Evolutionary conservation across 164 flowering plant species (phyloP).

Genomic region (Akebia trifoliata): DNA sequence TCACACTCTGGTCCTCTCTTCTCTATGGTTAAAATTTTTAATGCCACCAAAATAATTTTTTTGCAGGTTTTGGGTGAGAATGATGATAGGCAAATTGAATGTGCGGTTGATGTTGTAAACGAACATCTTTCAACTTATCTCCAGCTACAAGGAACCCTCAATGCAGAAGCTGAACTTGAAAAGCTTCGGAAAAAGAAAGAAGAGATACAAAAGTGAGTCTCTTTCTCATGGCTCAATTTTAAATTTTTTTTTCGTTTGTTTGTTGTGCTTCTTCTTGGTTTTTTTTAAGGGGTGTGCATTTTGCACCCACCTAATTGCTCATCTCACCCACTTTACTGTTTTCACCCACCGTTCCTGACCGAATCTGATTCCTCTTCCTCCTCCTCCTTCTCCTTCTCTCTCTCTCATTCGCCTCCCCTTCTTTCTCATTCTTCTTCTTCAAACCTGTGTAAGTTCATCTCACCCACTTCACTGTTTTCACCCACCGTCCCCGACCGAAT

Average conservation of each 20-base stretch:
- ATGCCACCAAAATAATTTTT: background rate
- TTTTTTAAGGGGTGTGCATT: too few species aligned
- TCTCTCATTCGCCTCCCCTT: too few species aligned
- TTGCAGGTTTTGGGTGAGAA: conserved; percentile 54
- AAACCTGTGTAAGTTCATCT: too few species aligned
- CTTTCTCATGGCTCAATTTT: background rate
- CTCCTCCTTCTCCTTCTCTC: too few species aligned
- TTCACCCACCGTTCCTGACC: too few species aligned
- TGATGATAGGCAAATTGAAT: conserved; percentile 61
- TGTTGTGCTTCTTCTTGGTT: too few species aligned
- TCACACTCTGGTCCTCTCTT: background rate
- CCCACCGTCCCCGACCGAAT: too few species aligned
- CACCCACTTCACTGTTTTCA: too few species aligned
- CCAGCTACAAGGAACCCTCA: conserved; percentile 52
- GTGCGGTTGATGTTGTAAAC: conserved; percentile 64
- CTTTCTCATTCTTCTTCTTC: too few species aligned
- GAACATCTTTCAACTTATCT: conserved; percentile 75
- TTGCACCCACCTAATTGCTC: too few species aligned
- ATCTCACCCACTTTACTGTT: too few species aligned
- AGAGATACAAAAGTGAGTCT: conserved; percentile 58
- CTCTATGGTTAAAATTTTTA: background rate
- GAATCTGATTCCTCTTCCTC: too few species aligned
- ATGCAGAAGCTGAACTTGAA: conserved; percentile 67
- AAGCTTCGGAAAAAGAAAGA: conserved; percentile 71
- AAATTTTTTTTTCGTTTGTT: background rate